These are phyloP conservation scores for Starmerella stellata DNA, from an alignment of 805 yeast genomes.

Conservation along the genomic window DNA sequence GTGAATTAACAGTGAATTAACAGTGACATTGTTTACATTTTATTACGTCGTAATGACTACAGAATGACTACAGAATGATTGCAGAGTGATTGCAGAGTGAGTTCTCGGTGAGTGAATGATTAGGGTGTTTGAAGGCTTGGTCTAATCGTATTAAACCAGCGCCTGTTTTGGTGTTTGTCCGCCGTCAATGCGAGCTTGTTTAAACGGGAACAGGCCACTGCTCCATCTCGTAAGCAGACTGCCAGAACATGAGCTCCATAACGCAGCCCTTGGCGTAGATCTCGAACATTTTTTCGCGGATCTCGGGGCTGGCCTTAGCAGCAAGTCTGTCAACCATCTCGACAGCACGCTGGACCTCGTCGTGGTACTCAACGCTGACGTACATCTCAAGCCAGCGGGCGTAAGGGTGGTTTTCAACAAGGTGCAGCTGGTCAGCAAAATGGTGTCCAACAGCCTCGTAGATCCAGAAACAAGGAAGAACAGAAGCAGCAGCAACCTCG, in stretches of 20 bases:
- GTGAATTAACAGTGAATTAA: no score
- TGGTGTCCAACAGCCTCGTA: slow-evolving; percentile 25
- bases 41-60: no score
- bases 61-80: no score
- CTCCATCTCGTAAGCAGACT: slow-evolving; percentile 11
- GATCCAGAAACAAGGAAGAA: slow-evolving; percentile 17
- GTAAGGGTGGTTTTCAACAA: slow-evolving; percentile 22
- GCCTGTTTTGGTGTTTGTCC: no score
- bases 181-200: no score
- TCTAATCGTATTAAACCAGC: no score
- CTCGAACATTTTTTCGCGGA: slow-evolving; percentile 11
- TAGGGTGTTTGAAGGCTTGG: no score
- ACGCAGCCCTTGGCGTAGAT: slow-evolving; percentile 9
- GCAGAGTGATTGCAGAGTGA: no score
- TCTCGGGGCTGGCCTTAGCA: slow-evolving; percentile 6
- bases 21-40: no score
- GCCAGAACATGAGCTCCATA: slow-evolving; percentile 15
- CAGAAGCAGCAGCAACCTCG: slow-evolving; percentile 16
- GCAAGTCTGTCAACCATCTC: slow-evolving; percentile 9
- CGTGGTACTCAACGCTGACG: slow-evolving; percentile 38
- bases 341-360: slow-evolving; percentile 22
- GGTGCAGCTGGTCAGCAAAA: slow-evolving; percentile 56
- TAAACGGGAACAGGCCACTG: slow-evolving; percentile 7
- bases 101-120: no score
- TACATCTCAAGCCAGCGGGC: slow-evolving; percentile 47